Conservation (phyloP, 1,284 basidiomycete species). For the Cryptococcus sp. region DNA sequence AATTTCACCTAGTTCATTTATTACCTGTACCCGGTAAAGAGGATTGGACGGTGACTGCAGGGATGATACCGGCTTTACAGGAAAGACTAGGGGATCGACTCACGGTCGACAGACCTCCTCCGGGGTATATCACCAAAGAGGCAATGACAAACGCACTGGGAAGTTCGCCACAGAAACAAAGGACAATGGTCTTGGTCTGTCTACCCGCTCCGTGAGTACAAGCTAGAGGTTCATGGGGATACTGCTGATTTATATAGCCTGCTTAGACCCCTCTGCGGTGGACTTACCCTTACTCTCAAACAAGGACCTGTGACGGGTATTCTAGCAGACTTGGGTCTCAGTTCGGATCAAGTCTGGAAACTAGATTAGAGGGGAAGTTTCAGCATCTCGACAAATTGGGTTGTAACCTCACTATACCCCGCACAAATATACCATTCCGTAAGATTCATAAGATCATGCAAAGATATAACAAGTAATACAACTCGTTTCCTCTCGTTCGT, state of each 20-base stretch:
- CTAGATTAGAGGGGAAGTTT: slow-evolving; percentile 22
- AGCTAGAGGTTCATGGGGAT: neutral
- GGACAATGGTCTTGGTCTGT: slow-evolving; percentile 38
- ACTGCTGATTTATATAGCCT: slow-evolving; percentile 16
- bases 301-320: slow-evolving; percentile 39
- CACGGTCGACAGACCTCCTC: slow-evolving; percentile 11
- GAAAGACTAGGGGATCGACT: slow-evolving; percentile 6
- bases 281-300: slow-evolving; percentile 29
- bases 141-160: slow-evolving; percentile 4
- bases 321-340: slow-evolving; percentile 35
- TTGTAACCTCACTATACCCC: neutral
- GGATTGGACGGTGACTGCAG: slow-evolving; percentile 9
- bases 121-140: neutral
- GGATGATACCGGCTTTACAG: slow-evolving; percentile 16
- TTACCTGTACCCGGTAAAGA: slow-evolving; percentile 9
- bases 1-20: slow-evolving; percentile 28
- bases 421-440: slow-evolving; percentile 1
- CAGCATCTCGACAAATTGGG: too few species aligned
- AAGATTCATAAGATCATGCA: neutral
- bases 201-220: slow-evolving; percentile 32
- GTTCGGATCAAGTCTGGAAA: slow-evolving; percentile 33
- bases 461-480: neutral
- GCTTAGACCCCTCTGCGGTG: slow-evolving; percentile 38
- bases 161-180: neutral
- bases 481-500: neutral